These are phyloP conservation scores for Tuber microsphaerosporum DNA, from an alignment of 495 filamentous ascomycete genomes.

Conservation along the genomic window DNA sequence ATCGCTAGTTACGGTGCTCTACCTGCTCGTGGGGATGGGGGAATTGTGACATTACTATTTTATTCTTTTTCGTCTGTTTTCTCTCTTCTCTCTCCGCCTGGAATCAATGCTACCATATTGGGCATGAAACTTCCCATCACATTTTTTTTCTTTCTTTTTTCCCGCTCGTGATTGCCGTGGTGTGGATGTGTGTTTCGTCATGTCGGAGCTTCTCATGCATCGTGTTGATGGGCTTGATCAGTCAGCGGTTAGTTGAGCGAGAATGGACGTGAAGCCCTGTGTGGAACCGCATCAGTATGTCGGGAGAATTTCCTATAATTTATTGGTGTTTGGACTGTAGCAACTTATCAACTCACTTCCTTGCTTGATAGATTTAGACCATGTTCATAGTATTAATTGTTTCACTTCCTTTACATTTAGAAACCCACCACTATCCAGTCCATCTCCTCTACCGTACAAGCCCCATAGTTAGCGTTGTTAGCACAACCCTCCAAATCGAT, in stretches of 20 bases:
- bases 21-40: background rate
- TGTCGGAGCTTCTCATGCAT: background rate
- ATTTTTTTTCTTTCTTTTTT: background rate
- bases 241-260: background rate
- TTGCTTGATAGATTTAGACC: background rate
- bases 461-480: background rate
- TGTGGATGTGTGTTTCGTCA: background rate
- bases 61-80: background rate
- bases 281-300: background rate
- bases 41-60: background rate
- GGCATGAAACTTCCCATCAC: background rate
- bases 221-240: background rate
- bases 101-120: background rate
- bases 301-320: background rate
- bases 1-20: background rate
- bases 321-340: background rate
- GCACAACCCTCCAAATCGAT: too few species aligned
- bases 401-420: too few species aligned
- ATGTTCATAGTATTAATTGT: too few species aligned
- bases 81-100: background rate
- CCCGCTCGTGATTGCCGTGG: background rate
- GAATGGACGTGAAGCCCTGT: background rate
- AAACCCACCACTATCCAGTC: too few species aligned
- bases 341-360: background rate
- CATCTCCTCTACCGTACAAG: background rate